phyloP scores from a whole-genome alignment of 192 early-diverging fungal genomes.

The Coemansia biformis region DNA sequence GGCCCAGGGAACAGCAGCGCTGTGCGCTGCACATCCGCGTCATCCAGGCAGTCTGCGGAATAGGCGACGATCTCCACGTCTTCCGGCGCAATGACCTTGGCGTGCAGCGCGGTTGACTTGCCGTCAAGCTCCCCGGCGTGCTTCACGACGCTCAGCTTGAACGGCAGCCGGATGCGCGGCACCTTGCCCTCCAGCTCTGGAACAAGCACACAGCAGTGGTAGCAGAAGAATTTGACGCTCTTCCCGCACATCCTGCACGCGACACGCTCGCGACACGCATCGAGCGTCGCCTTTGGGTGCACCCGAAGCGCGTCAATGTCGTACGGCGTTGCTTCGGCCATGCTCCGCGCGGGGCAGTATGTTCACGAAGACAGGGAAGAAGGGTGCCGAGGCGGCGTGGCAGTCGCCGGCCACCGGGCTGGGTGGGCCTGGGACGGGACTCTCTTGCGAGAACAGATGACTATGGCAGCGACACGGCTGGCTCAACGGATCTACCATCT shows the following conservation, averaged over 20 bases:
- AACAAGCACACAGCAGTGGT: constrained; percentile 59
- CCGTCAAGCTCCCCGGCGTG: constrained; percentile 73
- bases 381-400: no score
- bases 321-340: constrained; percentile 20
- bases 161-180: constrained; percentile 64
- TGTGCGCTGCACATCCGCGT: constrained; percentile 60
- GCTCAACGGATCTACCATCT: no score
- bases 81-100: constrained; percentile 66
- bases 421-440: no score
- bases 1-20: constrained; percentile 84
- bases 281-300: constrained; percentile 23
- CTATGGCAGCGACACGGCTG: no score
- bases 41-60: constrained; percentile 47
- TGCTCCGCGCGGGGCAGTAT: no score
- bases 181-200: constrained; percentile 47
- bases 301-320: constrained; percentile 33
- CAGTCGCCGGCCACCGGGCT: no score
- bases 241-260: constrained; percentile 61
- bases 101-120: constrained; percentile 86
- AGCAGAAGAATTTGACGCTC: constrained; percentile 67
- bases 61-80: constrained; percentile 62
- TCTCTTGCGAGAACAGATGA: no score
- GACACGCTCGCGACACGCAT: constrained; percentile 40
- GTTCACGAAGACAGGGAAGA: no score
- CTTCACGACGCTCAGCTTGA: constrained; percentile 72